A percentile compares a stretch with the other conserved stretches of the same genome.
Evolutionary conservation across 352 stramenopile species (phyloP).

Genomic region (Phytophthora palmivora): DNA sequence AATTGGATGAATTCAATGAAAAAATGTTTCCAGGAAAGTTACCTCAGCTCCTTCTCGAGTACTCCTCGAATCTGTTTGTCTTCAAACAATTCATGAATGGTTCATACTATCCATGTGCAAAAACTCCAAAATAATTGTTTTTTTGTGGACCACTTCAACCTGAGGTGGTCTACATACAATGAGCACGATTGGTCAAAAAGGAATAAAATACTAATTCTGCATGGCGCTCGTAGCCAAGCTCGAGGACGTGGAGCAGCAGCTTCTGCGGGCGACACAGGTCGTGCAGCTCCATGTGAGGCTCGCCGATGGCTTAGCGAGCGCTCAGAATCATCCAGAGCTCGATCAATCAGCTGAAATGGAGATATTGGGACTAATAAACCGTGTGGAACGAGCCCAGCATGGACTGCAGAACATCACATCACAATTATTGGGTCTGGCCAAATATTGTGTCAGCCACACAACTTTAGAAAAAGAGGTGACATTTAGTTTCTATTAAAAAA

Average conservation of each 20-base stretch:
- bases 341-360: neutral
- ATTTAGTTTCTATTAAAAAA: neutral
- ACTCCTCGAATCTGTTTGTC: too few species aligned
- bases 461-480: neutral
- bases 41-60: too few species aligned
- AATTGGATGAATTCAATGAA: too few species aligned
- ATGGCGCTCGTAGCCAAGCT: constrained; percentile 13
- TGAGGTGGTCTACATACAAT: too few species aligned
- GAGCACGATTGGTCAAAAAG: too few species aligned
- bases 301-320: neutral
- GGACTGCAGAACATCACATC: neutral
- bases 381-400: neutral
- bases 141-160: too few species aligned
- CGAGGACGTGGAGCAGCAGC: constrained; percentile 23
- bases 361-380: neutral
- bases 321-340: neutral
- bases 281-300: constrained; percentile 19
- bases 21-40: too few species aligned
- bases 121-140: too few species aligned
- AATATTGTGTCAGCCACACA: neutral
- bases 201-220: too few species aligned
- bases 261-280: constrained; percentile 9
- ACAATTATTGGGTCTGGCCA: neutral
- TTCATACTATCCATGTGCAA: too few species aligned
- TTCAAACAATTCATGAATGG: too few species aligned